These are phyloP conservation scores for Phialocephala sp. DNA, from an alignment of 2,329 filamentous ascomycete genomes.

Conservation along the genomic window DNA sequence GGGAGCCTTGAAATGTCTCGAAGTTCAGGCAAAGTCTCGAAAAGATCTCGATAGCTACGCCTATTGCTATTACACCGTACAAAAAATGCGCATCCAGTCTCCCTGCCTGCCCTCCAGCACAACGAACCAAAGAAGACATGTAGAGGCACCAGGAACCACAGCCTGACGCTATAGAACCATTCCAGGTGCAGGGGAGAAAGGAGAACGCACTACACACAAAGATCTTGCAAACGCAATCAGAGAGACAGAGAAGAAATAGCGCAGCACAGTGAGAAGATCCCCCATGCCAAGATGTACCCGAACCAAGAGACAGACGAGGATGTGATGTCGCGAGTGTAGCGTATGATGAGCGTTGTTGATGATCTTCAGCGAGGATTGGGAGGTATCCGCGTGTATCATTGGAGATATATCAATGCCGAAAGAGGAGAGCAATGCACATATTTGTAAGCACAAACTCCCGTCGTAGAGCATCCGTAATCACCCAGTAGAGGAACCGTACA, in stretches of 20 bases:
- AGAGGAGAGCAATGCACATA: constrained; percentile 38
- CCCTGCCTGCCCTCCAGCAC: constrained; percentile 35
- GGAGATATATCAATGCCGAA: constrained; percentile 40
- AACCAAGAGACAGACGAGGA: constrained; percentile 37
- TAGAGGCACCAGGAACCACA: constrained; percentile 32
- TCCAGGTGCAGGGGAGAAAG: constrained; percentile 39
- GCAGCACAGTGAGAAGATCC: constrained; percentile 38
- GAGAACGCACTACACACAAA: constrained; percentile 38
- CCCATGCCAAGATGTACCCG: constrained; percentile 43
- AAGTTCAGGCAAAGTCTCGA: neutral
- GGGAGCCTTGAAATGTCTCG: neutral
- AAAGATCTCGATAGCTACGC: constrained; percentile 45
- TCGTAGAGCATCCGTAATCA: constrained; percentile 38
- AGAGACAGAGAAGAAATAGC: constrained; percentile 42
- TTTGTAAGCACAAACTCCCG: constrained; percentile 38
- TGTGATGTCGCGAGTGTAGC: constrained; percentile 29
- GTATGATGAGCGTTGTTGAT: constrained; percentile 29
- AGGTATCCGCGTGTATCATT: constrained; percentile 35
- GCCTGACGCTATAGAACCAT: constrained; percentile 41
- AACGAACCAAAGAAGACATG: constrained; percentile 39
- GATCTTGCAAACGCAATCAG: constrained; percentile 40
- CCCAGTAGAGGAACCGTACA: constrained; percentile 34
- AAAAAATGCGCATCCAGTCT: constrained; percentile 43
- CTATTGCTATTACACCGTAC: constrained; percentile 48
- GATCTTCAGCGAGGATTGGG: constrained; percentile 31